phyloP scores from a whole-genome alignment of 208 protist species.

The Leishmania arabica region DNA sequence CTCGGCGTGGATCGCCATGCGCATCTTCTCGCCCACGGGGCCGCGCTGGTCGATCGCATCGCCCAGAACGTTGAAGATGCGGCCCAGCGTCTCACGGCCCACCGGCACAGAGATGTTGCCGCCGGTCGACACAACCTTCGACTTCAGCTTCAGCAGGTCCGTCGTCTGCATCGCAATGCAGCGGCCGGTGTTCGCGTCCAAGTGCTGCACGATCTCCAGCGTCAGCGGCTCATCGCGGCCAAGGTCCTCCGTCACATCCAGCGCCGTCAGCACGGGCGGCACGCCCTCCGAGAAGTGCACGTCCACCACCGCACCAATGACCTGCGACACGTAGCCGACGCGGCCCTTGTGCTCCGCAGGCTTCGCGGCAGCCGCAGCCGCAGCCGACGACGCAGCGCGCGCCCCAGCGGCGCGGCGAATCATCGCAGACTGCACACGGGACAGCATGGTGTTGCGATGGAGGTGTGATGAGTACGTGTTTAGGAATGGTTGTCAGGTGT shows the following conservation, averaged over 20 bases:
- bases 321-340: slow-evolving; percentile 89
- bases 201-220: slow-evolving; percentile 97
- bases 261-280: slow-evolving; percentile 96
- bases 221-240: slow-evolving; percentile 89
- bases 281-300: slow-evolving; percentile 96
- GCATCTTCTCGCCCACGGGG: slow-evolving; percentile 90
- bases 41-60: slow-evolving; percentile 98
- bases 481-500: background rate
- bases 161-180: slow-evolving; percentile 99
- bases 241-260: slow-evolving; percentile 91
- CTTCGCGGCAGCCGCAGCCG: slow-evolving; percentile 22
- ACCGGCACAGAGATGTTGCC: slow-evolving; percentile 97
- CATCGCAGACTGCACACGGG: slow-evolving; percentile 59
- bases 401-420: slow-evolving; percentile 34
- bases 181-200: slow-evolving; percentile 96
- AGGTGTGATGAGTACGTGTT: background rate
- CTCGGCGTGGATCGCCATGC: slow-evolving; percentile 94
- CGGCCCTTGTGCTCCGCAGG: slow-evolving; percentile 81
- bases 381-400: slow-evolving; percentile 31
- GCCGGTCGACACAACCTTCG: slow-evolving; percentile 94
- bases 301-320: slow-evolving; percentile 99
- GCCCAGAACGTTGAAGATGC: slow-evolving; percentile 99
- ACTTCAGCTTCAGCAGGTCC: slow-evolving; percentile 96
- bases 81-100: slow-evolving; percentile 94
- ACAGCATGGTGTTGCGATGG: slow-evolving; percentile 41